Conservation (phyloP, 169 alveolate species). For the Eimeria sp. region DNA sequence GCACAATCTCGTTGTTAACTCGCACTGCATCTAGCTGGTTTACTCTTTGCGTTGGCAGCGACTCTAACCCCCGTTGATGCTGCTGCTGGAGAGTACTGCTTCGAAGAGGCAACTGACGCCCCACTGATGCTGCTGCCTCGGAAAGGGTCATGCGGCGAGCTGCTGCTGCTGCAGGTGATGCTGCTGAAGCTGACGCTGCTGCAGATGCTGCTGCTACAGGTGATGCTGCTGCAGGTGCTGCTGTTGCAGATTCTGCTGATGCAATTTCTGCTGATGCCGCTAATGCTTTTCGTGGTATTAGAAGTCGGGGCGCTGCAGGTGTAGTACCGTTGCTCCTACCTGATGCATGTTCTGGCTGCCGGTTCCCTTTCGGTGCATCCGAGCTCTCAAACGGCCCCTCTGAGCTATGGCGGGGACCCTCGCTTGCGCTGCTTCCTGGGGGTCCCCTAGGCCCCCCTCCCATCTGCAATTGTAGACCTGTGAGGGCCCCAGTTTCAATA, state of each 20-base stretch:
- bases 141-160: not conserved
- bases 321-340: too few species aligned
- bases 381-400: not conserved
- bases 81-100: not conserved
- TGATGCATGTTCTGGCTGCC: too few species aligned
- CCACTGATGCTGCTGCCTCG: conserved; percentile 22
- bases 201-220: not conserved
- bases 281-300: too few species aligned
- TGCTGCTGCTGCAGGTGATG: not conserved
- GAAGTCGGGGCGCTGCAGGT: too few species aligned
- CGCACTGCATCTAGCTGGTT: conserved; percentile 72
- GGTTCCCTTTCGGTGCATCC: not conserved
- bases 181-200: not conserved
- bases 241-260: not conserved
- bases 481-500: not conserved
- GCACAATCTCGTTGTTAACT: conserved; percentile 66
- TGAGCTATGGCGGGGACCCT: not conserved
- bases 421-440: not conserved
- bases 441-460: not conserved
- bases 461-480: not conserved
- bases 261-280: too few species aligned
- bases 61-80: not conserved
- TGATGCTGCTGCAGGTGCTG: not conserved
- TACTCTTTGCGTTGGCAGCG: conserved; percentile 51
- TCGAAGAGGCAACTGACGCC: not conserved